A percentile compares a stretch with the other conserved stretches of the same genome.
Evolutionary conservation across 148 eudicot species (phyloP).

Genomic region (Fallopia convolvulus): DNA sequence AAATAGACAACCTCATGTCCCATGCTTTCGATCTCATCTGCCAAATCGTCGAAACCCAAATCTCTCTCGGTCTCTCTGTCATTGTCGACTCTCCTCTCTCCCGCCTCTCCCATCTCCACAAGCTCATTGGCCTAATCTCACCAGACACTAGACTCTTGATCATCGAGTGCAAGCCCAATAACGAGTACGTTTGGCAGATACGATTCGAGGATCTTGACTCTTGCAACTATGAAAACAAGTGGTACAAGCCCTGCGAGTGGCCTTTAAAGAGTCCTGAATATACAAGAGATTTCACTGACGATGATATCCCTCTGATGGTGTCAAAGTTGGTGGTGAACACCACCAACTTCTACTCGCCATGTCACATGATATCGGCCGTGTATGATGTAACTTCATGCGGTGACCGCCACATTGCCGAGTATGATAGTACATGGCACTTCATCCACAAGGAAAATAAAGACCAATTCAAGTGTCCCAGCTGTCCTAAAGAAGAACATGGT

Average conservation of each 20-base stretch:
- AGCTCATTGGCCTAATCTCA: neutral
- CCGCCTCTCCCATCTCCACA: neutral
- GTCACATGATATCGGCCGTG: neutral
- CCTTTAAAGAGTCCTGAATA: neutral
- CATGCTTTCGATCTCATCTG: neutral
- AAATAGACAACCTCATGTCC: neutral
- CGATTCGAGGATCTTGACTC: neutral
- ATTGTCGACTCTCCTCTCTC: slow-evolving; percentile 6
- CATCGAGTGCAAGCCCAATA: neutral
- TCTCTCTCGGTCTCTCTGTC: neutral
- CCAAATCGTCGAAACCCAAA: neutral
- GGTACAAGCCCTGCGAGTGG: slow-evolving; percentile 3
- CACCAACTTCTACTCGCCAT: neutral
- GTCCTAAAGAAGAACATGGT: neutral
- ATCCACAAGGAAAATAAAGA: neutral
- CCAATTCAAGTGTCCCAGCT: neutral
- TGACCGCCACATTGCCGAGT: neutral
- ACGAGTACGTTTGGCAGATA: neutral
- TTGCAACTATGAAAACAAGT: neutral
- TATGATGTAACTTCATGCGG: neutral
- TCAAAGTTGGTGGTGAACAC: neutral
- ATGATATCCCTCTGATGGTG: neutral
- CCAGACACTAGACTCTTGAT: neutral
- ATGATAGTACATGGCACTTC: neutral
- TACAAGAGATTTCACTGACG: neutral